Percentiles rank a stretch among this genome's conserved stretches.
These are phyloP conservation scores for Setaria viridis DNA, from an alignment of 202 grass and related monocot genomes.

Conservation along the genomic window DNA sequence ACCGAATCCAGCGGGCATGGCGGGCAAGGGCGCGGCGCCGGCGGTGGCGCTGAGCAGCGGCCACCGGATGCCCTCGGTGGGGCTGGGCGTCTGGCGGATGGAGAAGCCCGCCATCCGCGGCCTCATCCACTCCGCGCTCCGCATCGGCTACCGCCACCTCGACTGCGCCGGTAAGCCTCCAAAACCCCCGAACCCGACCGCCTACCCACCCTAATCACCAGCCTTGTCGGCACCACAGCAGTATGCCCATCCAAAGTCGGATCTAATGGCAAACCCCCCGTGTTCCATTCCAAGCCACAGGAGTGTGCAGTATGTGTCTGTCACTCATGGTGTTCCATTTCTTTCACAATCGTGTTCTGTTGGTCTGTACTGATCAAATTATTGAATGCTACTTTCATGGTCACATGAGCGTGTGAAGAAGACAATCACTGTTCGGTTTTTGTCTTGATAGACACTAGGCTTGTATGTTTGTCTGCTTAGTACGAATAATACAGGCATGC, in stretches of 20 bases:
- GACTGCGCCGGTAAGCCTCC: slow-evolving; percentile 79
- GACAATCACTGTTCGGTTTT: not conserved
- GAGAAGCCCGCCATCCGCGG: slow-evolving; percentile 69
- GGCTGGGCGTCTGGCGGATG: slow-evolving; percentile 96
- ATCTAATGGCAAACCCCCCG: not conserved
- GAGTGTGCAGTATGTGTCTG: not conserved
- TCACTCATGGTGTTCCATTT: not conserved
- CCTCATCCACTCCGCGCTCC: slow-evolving; percentile 85
- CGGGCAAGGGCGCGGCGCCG: slow-evolving; percentile 42
- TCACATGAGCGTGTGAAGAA: not conserved
- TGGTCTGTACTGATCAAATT: too few species aligned
- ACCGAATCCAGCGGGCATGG: slow-evolving; percentile 13
- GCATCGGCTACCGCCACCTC: slow-evolving; percentile 87
- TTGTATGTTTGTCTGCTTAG: not conserved
- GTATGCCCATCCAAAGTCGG: too few species aligned
- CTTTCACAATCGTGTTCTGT: not conserved
- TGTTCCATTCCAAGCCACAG: not conserved
- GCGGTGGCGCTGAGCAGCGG: slow-evolving; percentile 74
- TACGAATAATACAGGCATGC: not conserved
- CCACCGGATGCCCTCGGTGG: slow-evolving; percentile 72
- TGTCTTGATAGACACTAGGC: not conserved
- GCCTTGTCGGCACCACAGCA: too few species aligned
- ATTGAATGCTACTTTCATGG: too few species aligned
- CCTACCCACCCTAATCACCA: not conserved
- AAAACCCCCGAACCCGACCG: not conserved